These are phyloP conservation scores for Suillus americanus DNA, from an alignment of 768 basidiomycete genomes.

Conservation along the genomic window DNA sequence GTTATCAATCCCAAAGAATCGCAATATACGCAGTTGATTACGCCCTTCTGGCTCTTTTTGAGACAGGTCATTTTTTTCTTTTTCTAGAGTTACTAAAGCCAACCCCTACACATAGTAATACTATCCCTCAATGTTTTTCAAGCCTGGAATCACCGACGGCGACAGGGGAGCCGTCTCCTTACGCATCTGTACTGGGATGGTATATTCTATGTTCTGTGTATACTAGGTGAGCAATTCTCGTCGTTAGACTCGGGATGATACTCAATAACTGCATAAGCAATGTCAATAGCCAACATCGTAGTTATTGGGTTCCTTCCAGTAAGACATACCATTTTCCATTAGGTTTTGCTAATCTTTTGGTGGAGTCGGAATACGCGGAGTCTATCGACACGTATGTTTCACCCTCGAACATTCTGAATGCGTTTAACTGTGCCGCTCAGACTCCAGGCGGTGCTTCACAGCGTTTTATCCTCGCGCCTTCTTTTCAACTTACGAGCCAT, in stretches of 20 bases:
- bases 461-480: background rate
- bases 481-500: conserved; percentile 1
- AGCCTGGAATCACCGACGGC: background rate
- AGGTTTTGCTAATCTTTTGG: background rate
- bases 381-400: background rate
- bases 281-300: background rate
- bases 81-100: background rate
- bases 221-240: background rate
- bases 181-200: background rate
- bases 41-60: background rate
- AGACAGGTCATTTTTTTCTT: background rate
- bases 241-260: background rate
- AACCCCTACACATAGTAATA: background rate
- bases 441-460: background rate
- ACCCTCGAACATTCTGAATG: background rate
- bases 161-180: background rate
- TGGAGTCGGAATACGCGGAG: background rate
- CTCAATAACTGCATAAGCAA: background rate
- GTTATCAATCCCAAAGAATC: background rate
- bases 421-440: background rate
- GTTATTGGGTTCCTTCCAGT: background rate
- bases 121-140: background rate
- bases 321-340: background rate
- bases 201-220: background rate
- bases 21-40: background rate